phyloP scores from a whole-genome alignment of 1,139 yeast genomes.

The Kodamaea fungicola region DNA sequence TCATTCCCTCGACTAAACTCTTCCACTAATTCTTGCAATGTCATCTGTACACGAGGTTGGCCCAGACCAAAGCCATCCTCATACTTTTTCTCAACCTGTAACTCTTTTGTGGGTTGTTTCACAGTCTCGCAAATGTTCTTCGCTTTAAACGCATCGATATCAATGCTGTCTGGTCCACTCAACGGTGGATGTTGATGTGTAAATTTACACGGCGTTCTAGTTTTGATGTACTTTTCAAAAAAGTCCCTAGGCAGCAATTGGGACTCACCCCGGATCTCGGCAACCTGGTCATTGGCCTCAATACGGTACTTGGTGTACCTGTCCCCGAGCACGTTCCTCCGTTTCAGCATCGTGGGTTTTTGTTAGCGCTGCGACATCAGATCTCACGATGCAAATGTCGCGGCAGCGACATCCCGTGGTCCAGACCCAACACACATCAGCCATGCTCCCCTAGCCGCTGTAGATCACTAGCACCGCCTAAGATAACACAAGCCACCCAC shows the following conservation, averaged over 20 bases:
- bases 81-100: constrained; percentile 56
- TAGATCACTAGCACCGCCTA: too few relatives aligned
- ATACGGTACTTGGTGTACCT: constrained; percentile 1
- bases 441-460: too few relatives aligned
- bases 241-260: constrained; percentile 14
- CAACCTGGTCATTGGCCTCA: neutral
- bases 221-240: constrained; percentile 24
- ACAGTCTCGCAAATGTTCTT: constrained; percentile 32
- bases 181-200: constrained; percentile 15
- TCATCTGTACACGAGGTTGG: constrained; percentile 45
- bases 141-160: constrained; percentile 28
- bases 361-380: too few relatives aligned
- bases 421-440: too few relatives aligned
- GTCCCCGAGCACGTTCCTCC: neutral
- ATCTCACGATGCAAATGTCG: too few relatives aligned
- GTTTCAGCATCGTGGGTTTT: too few relatives aligned
- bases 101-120: constrained; percentile 21
- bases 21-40: constrained; percentile 38
- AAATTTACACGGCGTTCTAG: constrained; percentile 39
- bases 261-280: neutral
- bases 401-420: too few relatives aligned
- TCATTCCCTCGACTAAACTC: constrained; percentile 38
- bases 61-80: constrained; percentile 69
- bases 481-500: too few relatives aligned
- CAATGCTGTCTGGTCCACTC: constrained; percentile 10